Conservation (phyloP, 805 yeast species). For the Candida ponderosae region DNA sequence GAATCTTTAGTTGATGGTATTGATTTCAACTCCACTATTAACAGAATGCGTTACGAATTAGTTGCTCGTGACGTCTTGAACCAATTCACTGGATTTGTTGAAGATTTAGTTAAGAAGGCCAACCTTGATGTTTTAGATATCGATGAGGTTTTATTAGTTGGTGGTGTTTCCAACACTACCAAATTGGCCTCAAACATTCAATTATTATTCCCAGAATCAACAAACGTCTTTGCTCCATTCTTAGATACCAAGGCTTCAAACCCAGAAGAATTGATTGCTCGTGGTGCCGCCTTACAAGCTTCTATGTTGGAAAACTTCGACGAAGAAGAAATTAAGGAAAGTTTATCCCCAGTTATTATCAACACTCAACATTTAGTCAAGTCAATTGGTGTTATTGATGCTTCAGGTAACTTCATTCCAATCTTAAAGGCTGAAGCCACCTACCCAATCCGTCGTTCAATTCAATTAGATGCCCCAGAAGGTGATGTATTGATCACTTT, state of each 20-base stretch:
- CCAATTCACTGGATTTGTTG: slow-evolving; percentile 71
- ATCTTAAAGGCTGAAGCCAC: slow-evolving; percentile 80
- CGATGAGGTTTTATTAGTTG: slow-evolving; percentile 85
- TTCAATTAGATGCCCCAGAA: slow-evolving; percentile 52
- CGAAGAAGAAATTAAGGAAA: slow-evolving; percentile 73
- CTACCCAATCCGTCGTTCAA: slow-evolving; percentile 76
- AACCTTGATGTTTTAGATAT: slow-evolving; percentile 77
- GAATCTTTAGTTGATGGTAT: slow-evolving; percentile 92
- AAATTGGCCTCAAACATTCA: slow-evolving; percentile 75
- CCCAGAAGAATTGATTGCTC: slow-evolving; percentile 84
- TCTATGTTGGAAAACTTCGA: slow-evolving; percentile 74
- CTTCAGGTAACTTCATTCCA: slow-evolving; percentile 64
- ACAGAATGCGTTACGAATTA: slow-evolving; percentile 90
- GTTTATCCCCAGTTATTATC: slow-evolving; percentile 74
- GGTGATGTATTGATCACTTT: slow-evolving; percentile 63
- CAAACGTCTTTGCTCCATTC: slow-evolving; percentile 69
- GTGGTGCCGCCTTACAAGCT: slow-evolving; percentile 97
- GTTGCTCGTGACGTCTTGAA: slow-evolving; percentile 72
- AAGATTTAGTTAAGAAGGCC: slow-evolving; percentile 70
- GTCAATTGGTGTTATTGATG: slow-evolving; percentile 78
- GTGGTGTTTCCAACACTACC: slow-evolving; percentile 91
- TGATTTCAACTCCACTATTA: slow-evolving; percentile 88
- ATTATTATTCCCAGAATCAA: slow-evolving; percentile 72
- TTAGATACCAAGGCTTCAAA: slow-evolving; percentile 68
- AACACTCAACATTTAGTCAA: slow-evolving; percentile 81